Percentiles rank a stretch among this genome's conserved stretches.
These are phyloP conservation scores for Neonectria sp. DNA, from an alignment of 2,329 filamentous ascomycete species.

Conservation along the genomic window DNA sequence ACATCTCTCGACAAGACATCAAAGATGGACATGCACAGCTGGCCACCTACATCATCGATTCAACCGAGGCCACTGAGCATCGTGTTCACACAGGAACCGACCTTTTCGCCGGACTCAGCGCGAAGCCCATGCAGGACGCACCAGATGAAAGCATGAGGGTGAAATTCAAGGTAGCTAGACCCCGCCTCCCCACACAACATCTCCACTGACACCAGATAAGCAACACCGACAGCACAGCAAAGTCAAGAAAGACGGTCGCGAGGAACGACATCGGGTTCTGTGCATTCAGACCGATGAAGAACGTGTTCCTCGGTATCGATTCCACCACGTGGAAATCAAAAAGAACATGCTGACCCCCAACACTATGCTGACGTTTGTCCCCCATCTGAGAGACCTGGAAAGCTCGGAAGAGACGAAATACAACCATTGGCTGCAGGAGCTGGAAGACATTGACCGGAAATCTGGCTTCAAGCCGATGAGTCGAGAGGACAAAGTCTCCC, in stretches of 20 bases:
- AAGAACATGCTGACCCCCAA: slow-evolving; percentile 73
- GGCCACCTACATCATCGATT: slow-evolving; percentile 61
- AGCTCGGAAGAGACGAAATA: slow-evolving; percentile 70
- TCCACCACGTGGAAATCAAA: slow-evolving; percentile 72
- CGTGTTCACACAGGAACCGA: slow-evolving; percentile 61
- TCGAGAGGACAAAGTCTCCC: slow-evolving; percentile 64
- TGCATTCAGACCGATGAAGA: slow-evolving; percentile 65
- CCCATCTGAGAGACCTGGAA: slow-evolving; percentile 71
- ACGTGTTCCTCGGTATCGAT: slow-evolving; percentile 71
- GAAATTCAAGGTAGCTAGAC: slow-evolving; percentile 63
- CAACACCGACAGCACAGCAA: slow-evolving; percentile 59
- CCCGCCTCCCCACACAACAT: not conserved
- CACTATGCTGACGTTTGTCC: slow-evolving; percentile 73
- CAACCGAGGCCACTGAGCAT: slow-evolving; percentile 58
- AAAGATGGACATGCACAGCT: slow-evolving; percentile 62
- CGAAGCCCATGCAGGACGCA: slow-evolving; percentile 53
- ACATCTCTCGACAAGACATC: slow-evolving; percentile 59
- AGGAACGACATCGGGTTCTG: slow-evolving; percentile 58
- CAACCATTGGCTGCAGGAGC: slow-evolving; percentile 69
- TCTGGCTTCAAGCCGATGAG: slow-evolving; percentile 71
- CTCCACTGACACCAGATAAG: slow-evolving; percentile 38
- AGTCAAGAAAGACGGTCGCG: slow-evolving; percentile 61
- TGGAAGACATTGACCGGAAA: slow-evolving; percentile 71
- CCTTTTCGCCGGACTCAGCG: slow-evolving; percentile 63
- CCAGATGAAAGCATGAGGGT: slow-evolving; percentile 62